phyloP scores from a whole-genome alignment of 164 flowering plant genomes.

The Liquidambar formosana region DNA sequence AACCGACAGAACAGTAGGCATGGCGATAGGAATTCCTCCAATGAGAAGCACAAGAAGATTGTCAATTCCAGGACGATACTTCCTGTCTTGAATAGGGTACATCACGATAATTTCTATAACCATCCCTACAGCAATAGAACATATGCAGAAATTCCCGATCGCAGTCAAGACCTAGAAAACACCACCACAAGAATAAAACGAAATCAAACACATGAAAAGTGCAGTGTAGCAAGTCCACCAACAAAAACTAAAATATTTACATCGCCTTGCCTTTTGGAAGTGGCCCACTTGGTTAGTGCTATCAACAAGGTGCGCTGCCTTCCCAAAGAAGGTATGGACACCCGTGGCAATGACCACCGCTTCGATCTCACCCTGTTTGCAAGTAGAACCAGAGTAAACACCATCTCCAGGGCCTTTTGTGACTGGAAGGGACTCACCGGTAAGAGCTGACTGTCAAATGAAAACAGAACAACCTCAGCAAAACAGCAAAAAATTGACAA shows the following conservation, averaged over 20 bases:
- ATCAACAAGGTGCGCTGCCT: slow-evolving; percentile 91
- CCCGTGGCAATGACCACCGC: slow-evolving; percentile 88
- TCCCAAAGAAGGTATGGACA: slow-evolving; percentile 92
- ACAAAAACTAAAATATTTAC: background rate
- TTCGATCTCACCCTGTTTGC: slow-evolving; percentile 88
- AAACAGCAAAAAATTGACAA: background rate
- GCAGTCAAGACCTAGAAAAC: slow-evolving; percentile 74
- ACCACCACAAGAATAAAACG: background rate
- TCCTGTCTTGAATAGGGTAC: slow-evolving; percentile 72
- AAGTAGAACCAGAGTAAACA: slow-evolving; percentile 83
- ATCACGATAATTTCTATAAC: slow-evolving; percentile 69
- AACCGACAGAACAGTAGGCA: slow-evolving; percentile 88
- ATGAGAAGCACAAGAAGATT: slow-evolving; percentile 84
- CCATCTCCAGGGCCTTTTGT: slow-evolving; percentile 83
- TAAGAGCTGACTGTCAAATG: slow-evolving; percentile 70
- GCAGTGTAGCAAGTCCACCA: background rate
- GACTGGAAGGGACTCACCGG: slow-evolving; percentile 89
- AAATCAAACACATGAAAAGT: background rate
- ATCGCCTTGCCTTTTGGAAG: slow-evolving; percentile 65
- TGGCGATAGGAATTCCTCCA: slow-evolving; percentile 94
- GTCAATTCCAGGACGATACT: slow-evolving; percentile 76
- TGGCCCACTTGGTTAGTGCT: slow-evolving; percentile 84
- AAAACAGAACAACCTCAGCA: background rate
- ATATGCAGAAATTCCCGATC: slow-evolving; percentile 86
- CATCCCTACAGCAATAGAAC: slow-evolving; percentile 88